Evolutionary conservation across 805 yeast species (phyloP).

Genomic region (Starmera quercuum): DNA sequence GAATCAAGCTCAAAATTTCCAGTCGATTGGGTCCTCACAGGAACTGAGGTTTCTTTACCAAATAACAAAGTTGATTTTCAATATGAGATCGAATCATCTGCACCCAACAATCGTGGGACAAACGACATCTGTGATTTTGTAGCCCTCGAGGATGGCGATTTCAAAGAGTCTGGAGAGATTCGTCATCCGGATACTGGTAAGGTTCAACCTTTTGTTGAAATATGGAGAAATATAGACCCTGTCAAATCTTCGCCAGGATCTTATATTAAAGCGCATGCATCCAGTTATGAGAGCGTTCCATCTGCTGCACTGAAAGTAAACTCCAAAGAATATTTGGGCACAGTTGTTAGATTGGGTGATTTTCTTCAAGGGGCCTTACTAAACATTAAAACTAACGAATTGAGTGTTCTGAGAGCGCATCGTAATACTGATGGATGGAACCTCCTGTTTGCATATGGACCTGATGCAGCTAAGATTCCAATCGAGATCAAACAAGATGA

Average conservation of each 20-base stretch:
- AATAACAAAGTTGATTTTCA: not conserved
- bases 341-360: slow-evolving; percentile 39
- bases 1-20: not conserved
- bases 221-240: slow-evolving; percentile 47
- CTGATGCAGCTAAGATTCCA: slow-evolving; percentile 12
- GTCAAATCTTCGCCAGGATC: slow-evolving; percentile 22
- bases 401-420: slow-evolving; percentile 13
- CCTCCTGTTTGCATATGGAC: slow-evolving; percentile 12
- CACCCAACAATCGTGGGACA: not conserved
- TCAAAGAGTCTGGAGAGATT: slow-evolving; percentile 48
- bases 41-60: not conserved
- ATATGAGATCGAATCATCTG: not conserved
- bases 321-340: slow-evolving; percentile 28
- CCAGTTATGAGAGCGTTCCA: slow-evolving; percentile 32
- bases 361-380: slow-evolving; percentile 43
- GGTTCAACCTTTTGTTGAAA: slow-evolving; percentile 38
- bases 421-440: slow-evolving; percentile 8
- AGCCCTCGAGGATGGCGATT: slow-evolving; percentile 27
- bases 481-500: too few relatives aligned
- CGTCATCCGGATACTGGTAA: slow-evolving; percentile 34
- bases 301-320: slow-evolving; percentile 1
- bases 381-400: slow-evolving; percentile 15
- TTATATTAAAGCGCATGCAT: slow-evolving; percentile 26
- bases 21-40: not conserved
- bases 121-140: not conserved